Evolutionary conservation across 2,329 filamentous ascomycete genomes (phyloP), one percentile per base, ranked within the genome.

Genomic region (Aspergillus chevalieri): DNA sequence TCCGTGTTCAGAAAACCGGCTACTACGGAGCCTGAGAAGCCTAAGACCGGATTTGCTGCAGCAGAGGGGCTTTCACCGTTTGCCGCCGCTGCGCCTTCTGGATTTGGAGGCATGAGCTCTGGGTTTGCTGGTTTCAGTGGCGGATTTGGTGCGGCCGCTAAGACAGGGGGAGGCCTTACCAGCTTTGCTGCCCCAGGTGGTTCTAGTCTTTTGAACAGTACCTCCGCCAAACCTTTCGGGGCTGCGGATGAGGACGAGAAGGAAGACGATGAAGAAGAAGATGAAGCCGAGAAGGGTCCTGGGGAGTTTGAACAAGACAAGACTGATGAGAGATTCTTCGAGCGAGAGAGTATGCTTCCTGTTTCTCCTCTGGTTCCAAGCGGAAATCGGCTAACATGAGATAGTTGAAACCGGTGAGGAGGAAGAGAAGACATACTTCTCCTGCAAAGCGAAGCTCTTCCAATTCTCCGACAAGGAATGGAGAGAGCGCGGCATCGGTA

Each of bases 401-500:
- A 47, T 59, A 91, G 81, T 92, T 39, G 86, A 95, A 65, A 92
- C 93, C 46, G 92, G 92, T 49, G 92, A 97, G 70, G 84, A 90
- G 61, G 83, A 83, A 44, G 92, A 97, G 67, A 77, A 78, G 17
- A 92, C 87, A 1, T 73, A 89, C 44, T 81, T 92, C 63, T 80
- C 83, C 42, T 83, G 86, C 51, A 85, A 91, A 56, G 86, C 89
- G 17, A 95, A 94, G 69, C 81, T 97, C 51, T 97, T 89, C 73
- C 80, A 85, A 50, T 86, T 93, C 60, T 83, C 86, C 33, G 78
- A 78, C 43, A 80, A 80, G 48, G 84, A 83, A 43, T 97, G 92
- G 92, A 92, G 92, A 68, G 92, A 97, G 71, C 84, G 91, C 47
- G 91, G 91, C 10, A 79, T 84, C 3, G 91, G 91, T 42, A 86